Evolutionary conservation across 108 stramenopile genomes (phyloP), one percentile per base, ranked within the genome.

Genomic region (Pseudonitzschia delicatissima): DNA sequence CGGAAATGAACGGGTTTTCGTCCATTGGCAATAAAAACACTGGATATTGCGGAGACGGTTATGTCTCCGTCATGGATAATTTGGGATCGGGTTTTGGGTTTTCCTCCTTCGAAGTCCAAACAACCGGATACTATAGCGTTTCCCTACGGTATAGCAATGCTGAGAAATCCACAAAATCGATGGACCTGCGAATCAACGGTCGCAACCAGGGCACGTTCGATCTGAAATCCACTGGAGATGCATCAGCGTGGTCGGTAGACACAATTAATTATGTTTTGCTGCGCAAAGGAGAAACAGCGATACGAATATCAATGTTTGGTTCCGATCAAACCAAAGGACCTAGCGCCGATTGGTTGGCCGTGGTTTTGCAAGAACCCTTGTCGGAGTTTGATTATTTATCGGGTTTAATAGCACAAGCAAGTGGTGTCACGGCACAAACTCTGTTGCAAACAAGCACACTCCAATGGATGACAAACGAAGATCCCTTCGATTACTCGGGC

Each of bases 401-500:
- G 7, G 23, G 9, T 57, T 5, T 57, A 57, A 8, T 57, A 17
- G 55, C 50, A 17, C 0, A 33, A 33, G 11, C 9, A n/a, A 31
- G 20, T 15, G n/a, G 28, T 23, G 0, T 57, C 5, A 33, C 55
- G 31, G 29, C 25, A 32, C 55, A 8, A 12, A 27, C 55, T 57
- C 55, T 9, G 28, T 29, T 26, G 25, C 55, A 57, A 57, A 57
- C 9, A 12, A 9, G 9, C 8, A 64, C 72, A 11, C 42, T 49
- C 13, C 20, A 23, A 28, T 73, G 72, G 72, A 73, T 73, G 55
- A 21, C 53, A 26, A 26, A 9, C 5, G 58, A 66, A 28, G 72
- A 73, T 26, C 39, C 62, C 1, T 32, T 60, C 2, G 48, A 49
- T 21, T 65, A 44, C 64, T 37, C 64, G 32, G 8, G 40, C 15